Evolutionary conservation across 805 yeast species (phyloP).

Genomic region (Saturnispora sanitii): DNA sequence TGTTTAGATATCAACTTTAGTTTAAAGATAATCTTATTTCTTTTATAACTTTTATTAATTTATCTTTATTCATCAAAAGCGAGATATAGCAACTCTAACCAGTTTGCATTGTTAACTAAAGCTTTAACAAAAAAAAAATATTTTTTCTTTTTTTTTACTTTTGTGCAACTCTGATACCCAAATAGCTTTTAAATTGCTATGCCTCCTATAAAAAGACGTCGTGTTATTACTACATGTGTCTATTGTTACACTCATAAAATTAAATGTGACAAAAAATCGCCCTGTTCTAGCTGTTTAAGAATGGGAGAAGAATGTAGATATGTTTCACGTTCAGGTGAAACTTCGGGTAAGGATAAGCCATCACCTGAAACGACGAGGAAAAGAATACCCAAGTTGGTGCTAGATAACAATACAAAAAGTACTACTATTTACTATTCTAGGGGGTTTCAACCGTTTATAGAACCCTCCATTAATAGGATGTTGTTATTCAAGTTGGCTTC

Average conservation of each 20-base stretch:
- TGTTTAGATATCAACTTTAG: not conserved
- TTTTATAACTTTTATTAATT: too few species aligned
- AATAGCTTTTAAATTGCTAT: slow-evolving; percentile 1
- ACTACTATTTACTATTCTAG: slow-evolving; percentile 12
- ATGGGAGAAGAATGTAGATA: slow-evolving; percentile 11
- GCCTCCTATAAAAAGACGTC: slow-evolving; percentile 10
- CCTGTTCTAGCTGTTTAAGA: slow-evolving; percentile 11
- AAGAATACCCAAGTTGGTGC: not conserved
- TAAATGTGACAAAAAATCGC: slow-evolving; percentile 12
- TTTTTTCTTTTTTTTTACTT: not conserved
- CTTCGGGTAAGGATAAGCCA: not conserved
- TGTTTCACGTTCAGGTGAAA: not conserved
- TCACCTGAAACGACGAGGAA: not conserved
- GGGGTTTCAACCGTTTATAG: slow-evolving; percentile 11
- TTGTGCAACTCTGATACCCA: not conserved
- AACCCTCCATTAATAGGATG: slow-evolving; percentile 7
- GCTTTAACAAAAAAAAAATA: too few species aligned
- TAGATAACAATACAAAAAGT: not conserved
- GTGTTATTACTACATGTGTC: slow-evolving; percentile 13
- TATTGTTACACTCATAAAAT: slow-evolving; percentile 13
- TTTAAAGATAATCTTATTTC: not conserved
- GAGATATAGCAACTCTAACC: too few species aligned
- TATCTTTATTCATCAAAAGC: too few species aligned
- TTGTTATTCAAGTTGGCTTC: slow-evolving; percentile 10
- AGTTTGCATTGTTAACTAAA: too few species aligned